phyloP scores from a whole-genome alignment of 23 red algal genomes.

The Gracilaria vermiculophylla region DNA sequence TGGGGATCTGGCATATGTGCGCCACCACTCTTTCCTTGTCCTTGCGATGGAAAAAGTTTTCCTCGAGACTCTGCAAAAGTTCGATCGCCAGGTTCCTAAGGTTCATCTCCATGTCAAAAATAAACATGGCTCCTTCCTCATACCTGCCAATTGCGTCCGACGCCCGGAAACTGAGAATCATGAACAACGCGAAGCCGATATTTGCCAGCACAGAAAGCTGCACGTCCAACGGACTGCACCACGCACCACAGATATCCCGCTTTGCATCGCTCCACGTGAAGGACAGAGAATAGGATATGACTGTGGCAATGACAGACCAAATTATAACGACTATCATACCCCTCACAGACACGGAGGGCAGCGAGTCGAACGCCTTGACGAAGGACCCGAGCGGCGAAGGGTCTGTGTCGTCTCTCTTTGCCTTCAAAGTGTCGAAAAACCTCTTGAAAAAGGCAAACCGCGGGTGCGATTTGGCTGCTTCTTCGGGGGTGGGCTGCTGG shows the following conservation, averaged over 20 bases:
- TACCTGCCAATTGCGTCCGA: conserved; percentile 43
- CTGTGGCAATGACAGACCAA: conserved; percentile 13
- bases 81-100: conserved; percentile 27
- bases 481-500: not conserved
- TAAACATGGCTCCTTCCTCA: conserved; percentile 33
- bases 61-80: not conserved
- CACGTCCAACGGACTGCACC: conserved; percentile 53
- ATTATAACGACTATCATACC: not conserved
- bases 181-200: conserved; percentile 48
- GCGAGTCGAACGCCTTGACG: not conserved
- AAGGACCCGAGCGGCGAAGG: not conserved
- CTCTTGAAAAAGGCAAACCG: not conserved
- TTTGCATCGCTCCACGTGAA: not conserved
- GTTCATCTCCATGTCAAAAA: conserved; percentile 35
- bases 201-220: conserved; percentile 19
- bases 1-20: conserved; percentile 9
- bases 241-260: not conserved
- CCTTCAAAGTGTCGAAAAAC: not conserved
- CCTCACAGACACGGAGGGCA: conserved; percentile 3
- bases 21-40: conserved; percentile 50
- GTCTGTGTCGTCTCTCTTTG: not conserved
- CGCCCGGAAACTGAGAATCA: conserved; percentile 45
- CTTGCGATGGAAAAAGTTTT: conserved; percentile 6
- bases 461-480: not conserved
- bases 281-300: not conserved